Percentiles rank a stretch among this genome's conserved stretches.
phyloP scores from a whole-genome alignment of 2,329 filamentous ascomycete species.

The Trichoderma atrobrunneum region DNA sequence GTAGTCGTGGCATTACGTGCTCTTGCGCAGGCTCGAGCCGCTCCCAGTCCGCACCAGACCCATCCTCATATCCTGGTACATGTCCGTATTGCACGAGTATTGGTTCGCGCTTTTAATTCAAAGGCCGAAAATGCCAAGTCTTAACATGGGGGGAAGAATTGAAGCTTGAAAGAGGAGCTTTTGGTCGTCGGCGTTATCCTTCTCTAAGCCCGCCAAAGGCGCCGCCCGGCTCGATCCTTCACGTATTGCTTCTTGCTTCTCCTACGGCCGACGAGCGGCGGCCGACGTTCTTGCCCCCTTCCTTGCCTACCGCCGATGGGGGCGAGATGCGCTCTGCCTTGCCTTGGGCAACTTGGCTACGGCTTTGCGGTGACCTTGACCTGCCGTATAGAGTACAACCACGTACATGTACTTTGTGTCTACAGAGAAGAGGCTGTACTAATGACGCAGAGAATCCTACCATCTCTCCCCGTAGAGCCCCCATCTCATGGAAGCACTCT shows the following conservation, averaged over 20 bases:
- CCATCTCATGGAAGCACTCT: neutral
- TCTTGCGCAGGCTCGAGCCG: neutral
- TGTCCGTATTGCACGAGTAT: neutral
- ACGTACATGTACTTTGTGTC: neutral
- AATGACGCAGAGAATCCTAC: neutral
- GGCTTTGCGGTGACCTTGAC: neutral
- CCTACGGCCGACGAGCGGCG: neutral
- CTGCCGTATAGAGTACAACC: neutral
- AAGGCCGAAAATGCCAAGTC: neutral
- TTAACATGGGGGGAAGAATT: neutral
- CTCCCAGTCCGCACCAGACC: neutral
- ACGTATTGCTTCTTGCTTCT: neutral
- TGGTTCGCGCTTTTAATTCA: neutral
- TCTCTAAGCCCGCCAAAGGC: neutral
- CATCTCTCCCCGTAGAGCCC: neutral
- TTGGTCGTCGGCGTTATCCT: slow-evolving; percentile 1
- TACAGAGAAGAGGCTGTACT: neutral
- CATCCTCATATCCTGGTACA: neutral
- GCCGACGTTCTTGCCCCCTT: slow-evolving; percentile 10
- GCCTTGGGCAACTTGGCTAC: neutral
- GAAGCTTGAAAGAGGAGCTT: neutral
- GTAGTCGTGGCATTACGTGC: neutral
- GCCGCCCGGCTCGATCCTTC: neutral
- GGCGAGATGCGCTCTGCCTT: neutral
- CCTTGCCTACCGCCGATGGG: slow-evolving; percentile 5